phyloP scores from a whole-genome alignment of 2,329 filamentous ascomycete species.

The Grosmannia penicillata region DNA sequence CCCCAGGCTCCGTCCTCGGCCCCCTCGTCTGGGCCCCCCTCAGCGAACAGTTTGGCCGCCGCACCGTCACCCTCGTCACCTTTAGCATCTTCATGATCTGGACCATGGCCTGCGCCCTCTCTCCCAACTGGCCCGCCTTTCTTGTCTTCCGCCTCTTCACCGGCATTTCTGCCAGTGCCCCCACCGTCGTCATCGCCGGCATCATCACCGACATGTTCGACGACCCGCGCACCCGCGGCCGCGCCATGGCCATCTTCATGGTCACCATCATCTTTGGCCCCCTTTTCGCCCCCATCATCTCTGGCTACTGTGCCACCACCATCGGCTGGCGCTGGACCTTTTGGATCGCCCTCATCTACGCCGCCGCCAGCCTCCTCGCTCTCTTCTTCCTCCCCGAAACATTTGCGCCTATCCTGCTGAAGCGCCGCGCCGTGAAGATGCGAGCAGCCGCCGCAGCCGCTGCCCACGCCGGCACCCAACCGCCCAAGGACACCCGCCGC shows the following conservation, averaged over 20 bases:
- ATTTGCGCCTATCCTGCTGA: slow-evolving; percentile 42
- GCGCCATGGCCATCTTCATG: slow-evolving; percentile 46
- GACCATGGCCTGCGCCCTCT: slow-evolving; percentile 40
- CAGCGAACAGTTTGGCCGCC: slow-evolving; percentile 48
- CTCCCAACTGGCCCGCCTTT: slow-evolving; percentile 35
- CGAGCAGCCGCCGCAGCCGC: slow-evolving; percentile 28
- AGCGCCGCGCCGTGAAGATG: slow-evolving; percentile 38
- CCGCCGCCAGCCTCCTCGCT: slow-evolving; percentile 43
- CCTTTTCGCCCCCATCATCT: slow-evolving; percentile 49
- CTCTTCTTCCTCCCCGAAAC: slow-evolving; percentile 52
- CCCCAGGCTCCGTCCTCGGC: slow-evolving; percentile 11
- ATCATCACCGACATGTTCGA: slow-evolving; percentile 53
- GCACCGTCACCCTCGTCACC: slow-evolving; percentile 27
- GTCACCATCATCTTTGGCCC: slow-evolving; percentile 49
- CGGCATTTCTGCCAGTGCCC: slow-evolving; percentile 39
- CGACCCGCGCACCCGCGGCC: slow-evolving; percentile 37
- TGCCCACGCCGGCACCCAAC: slow-evolving; percentile 17
- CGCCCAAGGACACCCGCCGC: no score
- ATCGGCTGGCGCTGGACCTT: slow-evolving; percentile 58
- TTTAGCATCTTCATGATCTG: slow-evolving; percentile 34
- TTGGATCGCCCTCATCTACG: slow-evolving; percentile 56
- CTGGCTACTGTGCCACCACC: slow-evolving; percentile 41
- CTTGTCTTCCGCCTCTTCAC: slow-evolving; percentile 37
- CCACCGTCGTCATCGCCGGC: slow-evolving; percentile 46
- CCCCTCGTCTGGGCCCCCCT: slow-evolving; percentile 50